phyloP scores from a whole-genome alignment of 495 filamentous ascomycete species.

The Jackrogersella minutella region DNA sequence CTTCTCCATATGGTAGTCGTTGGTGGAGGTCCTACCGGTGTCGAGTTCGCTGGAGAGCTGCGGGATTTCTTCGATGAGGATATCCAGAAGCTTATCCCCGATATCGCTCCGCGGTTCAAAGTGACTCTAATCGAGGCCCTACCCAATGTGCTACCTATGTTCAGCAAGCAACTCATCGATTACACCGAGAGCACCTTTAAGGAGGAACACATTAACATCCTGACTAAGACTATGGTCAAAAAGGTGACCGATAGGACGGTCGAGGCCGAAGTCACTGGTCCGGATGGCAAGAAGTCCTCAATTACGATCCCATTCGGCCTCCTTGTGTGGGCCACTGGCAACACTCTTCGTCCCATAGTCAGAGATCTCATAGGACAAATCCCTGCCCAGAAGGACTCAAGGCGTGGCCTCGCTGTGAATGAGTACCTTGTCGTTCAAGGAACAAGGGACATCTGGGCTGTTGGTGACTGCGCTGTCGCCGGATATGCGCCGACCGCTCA shows the following conservation, averaged over 20 bases:
- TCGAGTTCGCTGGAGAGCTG: constrained; percentile 97
- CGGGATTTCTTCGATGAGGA: constrained; percentile 99
- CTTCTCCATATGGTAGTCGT: constrained; percentile 99
- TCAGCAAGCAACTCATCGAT: constrained; percentile 98
- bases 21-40: constrained; percentile 95
- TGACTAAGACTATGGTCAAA: constrained; percentile 99
- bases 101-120: constrained; percentile 91
- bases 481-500: constrained; percentile 98
- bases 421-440: constrained; percentile 99
- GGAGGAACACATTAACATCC: constrained; percentile 95
- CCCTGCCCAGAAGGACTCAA: constrained; percentile 92
- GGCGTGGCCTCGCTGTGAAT: constrained; percentile 93
- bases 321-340: constrained; percentile 98
- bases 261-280: constrained; percentile 83
- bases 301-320: constrained; percentile 93
- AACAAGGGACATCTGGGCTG: constrained; percentile 89
- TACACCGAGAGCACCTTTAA: constrained; percentile 99
- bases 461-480: constrained; percentile 86
- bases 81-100: constrained; percentile 96
- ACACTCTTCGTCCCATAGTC: constrained; percentile 86
- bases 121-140: constrained; percentile 98
- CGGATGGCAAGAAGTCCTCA: constrained; percentile 83
- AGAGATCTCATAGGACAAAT: constrained; percentile 91
- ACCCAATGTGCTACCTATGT: constrained; percentile 97
- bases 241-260: constrained; percentile 94